Evolutionary conservation across 169 alveolate species (phyloP), one percentile per base, ranked within the genome.

Genomic region (Cryptosporidium muris): DNA sequence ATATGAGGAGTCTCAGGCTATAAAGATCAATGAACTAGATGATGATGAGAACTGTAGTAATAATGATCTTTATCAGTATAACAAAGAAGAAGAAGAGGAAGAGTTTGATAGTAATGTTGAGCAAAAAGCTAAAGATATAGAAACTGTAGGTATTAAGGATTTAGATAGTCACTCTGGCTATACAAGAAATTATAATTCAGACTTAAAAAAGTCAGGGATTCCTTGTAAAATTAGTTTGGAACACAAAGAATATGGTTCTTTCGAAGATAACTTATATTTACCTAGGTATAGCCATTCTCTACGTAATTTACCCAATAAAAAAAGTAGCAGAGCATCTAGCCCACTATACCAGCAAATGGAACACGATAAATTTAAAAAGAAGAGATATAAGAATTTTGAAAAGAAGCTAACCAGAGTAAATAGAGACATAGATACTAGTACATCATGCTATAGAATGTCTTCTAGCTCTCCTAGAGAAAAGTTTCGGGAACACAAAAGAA

Each of bases 1-100:
- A 16, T 42, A 64, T 54, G 88, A 74, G 34, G 51, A 63, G 7
- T 51, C 62, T n/a, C 89, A 65, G 66, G 45, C 52, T 7, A 81
- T 25, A 14, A 80, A 51, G 45, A 3, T 81, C 6, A 51, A 45
- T 14, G 89, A 81, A 12, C 36, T 74, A 4, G 43, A 43, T 42
- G 9, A 43, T 4, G 58, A 64, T 4, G 54, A 66, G 16, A 34
- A n/a, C 9, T 12, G n/a, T 53, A 9, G 9, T 38, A 34, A 3
- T 62, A 9, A 14, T 40, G 52, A 37, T 11, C n/a, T 37, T 36
- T 8, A 9, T 62, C 37, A 11, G 12, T 37, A 47, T 3, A 6
- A 37, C 16, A 14, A 34, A 8, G 81, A 51, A 51, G 16, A 66
- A 1, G 38, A n/a, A 52, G 36, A 25, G 2, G 81, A 38, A 47